Evolutionary conservation across 2,329 filamentous ascomycete species (phyloP).

Genomic region (Kalaharituber pfeilii): DNA sequence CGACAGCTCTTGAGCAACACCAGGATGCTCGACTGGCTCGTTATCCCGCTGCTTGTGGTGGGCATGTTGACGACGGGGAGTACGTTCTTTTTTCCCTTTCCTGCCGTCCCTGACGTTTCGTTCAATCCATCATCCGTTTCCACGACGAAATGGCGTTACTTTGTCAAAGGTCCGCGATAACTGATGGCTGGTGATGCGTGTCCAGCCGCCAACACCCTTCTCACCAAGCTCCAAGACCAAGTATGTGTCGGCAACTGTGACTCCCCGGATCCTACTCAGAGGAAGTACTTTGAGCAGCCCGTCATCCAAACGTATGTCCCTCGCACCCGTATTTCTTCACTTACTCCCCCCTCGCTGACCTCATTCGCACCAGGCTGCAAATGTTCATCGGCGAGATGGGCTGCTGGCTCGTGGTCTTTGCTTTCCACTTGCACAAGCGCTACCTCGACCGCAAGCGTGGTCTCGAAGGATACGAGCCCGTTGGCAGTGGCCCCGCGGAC

Average conservation of each 20-base stretch:
- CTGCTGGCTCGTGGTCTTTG: slow-evolving; percentile 77
- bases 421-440: slow-evolving; percentile 44
- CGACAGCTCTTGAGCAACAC: too few species aligned
- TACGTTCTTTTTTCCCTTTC: not conserved
- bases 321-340: slow-evolving; percentile 25
- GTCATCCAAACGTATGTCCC: slow-evolving; percentile 92
- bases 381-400: slow-evolving; percentile 97
- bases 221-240: slow-evolving; percentile 98
- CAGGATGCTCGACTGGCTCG: slow-evolving; percentile 49
- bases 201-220: slow-evolving; percentile 74
- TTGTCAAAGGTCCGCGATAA: too few species aligned
- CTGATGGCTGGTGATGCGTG: too few species aligned
- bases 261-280: slow-evolving; percentile 45
- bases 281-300: slow-evolving; percentile 72
- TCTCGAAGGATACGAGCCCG: slow-evolving; percentile 46
- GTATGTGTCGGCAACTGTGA: slow-evolving; percentile 90
- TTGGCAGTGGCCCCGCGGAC: slow-evolving; percentile 35
- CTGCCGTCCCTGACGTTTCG: too few species aligned
- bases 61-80: slow-evolving; percentile 88
- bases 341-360: too few species aligned
- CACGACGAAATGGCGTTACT: not conserved
- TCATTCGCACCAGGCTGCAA: too few species aligned
- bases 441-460: slow-evolving; percentile 32
- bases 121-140: not conserved
- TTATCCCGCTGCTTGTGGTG: slow-evolving; percentile 70